Evolutionary conservation across 1,284 basidiomycete species (phyloP).

Genomic region (Ustilago cynodontis): DNA sequence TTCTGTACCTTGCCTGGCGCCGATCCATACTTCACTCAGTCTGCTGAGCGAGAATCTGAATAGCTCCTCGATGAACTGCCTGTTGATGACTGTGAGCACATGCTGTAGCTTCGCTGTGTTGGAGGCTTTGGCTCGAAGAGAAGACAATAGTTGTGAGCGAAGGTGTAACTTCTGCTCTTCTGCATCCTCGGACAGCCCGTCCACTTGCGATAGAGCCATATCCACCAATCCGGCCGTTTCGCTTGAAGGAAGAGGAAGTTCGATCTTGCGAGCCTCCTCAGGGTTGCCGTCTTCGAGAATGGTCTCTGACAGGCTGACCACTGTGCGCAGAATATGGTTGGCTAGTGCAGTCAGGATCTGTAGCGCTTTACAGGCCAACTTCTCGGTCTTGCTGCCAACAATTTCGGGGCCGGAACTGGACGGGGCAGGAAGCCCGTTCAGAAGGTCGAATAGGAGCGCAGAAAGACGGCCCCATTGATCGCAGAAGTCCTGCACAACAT

Average conservation of each 20-base stretch:
- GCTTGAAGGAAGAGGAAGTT: constrained; percentile 14
- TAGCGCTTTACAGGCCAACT: constrained; percentile 24
- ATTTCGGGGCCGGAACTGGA: not conserved
- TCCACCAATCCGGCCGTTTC: constrained; percentile 3
- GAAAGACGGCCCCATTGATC: constrained; percentile 31
- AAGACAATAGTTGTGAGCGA: constrained; percentile 22
- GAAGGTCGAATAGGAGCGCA: constrained; percentile 23
- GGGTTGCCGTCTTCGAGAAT: constrained; percentile 30
- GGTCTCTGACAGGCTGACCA: constrained; percentile 34
- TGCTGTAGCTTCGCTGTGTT: not conserved
- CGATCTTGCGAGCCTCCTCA: constrained; percentile 13
- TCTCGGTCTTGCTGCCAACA: constrained; percentile 9
- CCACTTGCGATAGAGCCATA: constrained; percentile 36
- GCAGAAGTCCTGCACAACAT: constrained; percentile 16
- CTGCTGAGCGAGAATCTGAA: constrained; percentile 25
- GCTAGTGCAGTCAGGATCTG: constrained; percentile 37
- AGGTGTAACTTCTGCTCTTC: constrained; percentile 17
- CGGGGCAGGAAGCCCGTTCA: constrained; percentile 7
- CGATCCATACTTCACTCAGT: constrained; percentile 33
- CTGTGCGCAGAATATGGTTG: constrained; percentile 39
- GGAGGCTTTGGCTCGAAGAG: not conserved
- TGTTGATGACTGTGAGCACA: constrained; percentile 5
- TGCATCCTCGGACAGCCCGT: constrained; percentile 18
- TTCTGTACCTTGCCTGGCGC: not conserved
- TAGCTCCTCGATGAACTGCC: constrained; percentile 20